Conservation (phyloP, 202 grass and related monocot species). For the Musa balbisiana region DNA sequence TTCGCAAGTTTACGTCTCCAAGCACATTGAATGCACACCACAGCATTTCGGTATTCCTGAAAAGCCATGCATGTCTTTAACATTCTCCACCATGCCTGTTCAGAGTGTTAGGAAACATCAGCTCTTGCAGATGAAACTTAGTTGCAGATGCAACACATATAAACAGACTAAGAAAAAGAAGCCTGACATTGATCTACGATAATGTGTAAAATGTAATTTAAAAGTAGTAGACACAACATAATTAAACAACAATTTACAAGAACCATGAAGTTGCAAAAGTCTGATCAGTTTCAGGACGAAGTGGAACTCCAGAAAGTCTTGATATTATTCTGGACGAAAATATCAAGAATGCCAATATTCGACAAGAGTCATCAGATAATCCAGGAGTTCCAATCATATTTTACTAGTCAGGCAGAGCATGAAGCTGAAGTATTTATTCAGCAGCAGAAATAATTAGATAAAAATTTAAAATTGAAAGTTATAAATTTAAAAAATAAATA, state of each 20-base stretch:
- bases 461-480: too few relatives aligned
- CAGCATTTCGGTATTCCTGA: constrained; percentile 41
- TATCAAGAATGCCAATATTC: too few relatives aligned
- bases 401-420: too few relatives aligned
- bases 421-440: too few relatives aligned
- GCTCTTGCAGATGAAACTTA: neutral
- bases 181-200: too few relatives aligned
- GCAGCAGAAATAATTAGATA: too few relatives aligned
- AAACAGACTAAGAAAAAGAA: neutral
- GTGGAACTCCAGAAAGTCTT: neutral
- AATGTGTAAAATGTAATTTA: neutral
- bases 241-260: neutral
- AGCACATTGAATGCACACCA: constrained; percentile 66
- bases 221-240: neutral
- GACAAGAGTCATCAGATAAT: too few relatives aligned
- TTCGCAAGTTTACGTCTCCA: constrained; percentile 85
- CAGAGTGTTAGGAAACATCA: constrained; percentile 7
- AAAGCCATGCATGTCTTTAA: constrained; percentile 45
- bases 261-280: neutral
- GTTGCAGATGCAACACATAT: neutral
- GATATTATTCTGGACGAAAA: too few relatives aligned
- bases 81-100: constrained; percentile 76
- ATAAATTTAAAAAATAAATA: too few relatives aligned
- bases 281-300: neutral
- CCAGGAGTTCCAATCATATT: too few relatives aligned